Evolutionary conservation across 768 basidiomycete species (phyloP), one percentile per base, ranked within the genome.

Genomic region (Strobilomyces dryophilus): DNA sequence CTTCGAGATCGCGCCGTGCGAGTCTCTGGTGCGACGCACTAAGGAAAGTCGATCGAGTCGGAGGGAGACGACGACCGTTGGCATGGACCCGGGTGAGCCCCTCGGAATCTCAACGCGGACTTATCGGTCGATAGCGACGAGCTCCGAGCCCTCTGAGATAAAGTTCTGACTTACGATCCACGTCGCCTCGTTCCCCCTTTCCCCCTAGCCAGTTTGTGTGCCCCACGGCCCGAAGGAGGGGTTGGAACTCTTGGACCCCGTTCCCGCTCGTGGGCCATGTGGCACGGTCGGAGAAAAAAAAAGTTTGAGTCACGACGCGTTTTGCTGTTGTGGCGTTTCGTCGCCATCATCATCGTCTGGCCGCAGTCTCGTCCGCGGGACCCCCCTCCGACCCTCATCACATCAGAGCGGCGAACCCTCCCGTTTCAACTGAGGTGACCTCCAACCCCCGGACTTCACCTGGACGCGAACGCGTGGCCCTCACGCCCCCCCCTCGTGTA

Each of bases 311-410:
- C n/a, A 18, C 37, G 37, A 39, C 20, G 14, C 46, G 2, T 39
- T 36, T 39, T 36, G 49, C 47, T 47, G 24, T 49, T 37, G 48
- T 58, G 52, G 48, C 53, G 48, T 47, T 51, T 47, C 42, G 47
- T 61, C 40, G 18, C 37, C 35, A 41, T 42, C 29, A n/a, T 44
- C 26, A 12, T 8, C 24, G 29, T 9, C 29, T 29, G 29, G 29
- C 27, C 17, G 17, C 27, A 8, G 24, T 5, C 9, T 14, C 34
- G 29, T 54, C 57, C 57, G 57, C 57, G 45, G 17, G 57, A 8
- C 11, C 14, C 24, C 24, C 24, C 24, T 4, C 24, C n/a, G n/a
- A n/a, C n/a, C 24, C 24, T 24, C 24, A 24, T 24, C 24, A 24
- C 44, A 43, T 27, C 42, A 57, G 31, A 46, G 14, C 4, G 24